Percentiles rank a stretch among this genome's conserved stretches.
These are phyloP conservation scores for Exophiala oligosperma DNA, from an alignment of 2,329 filamentous ascomycete species.

Conservation along the genomic window DNA sequence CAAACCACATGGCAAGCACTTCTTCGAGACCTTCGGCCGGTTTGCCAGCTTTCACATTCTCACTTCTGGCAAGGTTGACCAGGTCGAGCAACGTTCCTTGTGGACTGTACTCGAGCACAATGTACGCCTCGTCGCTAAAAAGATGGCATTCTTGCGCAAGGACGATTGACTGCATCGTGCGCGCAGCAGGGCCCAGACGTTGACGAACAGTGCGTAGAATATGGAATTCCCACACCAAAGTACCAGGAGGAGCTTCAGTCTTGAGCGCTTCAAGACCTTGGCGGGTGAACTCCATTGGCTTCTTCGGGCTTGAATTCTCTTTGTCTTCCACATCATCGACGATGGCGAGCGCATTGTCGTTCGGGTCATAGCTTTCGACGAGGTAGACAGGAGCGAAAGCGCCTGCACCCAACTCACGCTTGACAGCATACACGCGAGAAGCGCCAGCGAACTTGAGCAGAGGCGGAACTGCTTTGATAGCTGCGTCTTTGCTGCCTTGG, in stretches of 20 bases:
- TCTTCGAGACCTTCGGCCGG: conserved; percentile 70
- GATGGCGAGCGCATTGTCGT: conserved; percentile 45
- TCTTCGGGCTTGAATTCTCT: conserved; percentile 40
- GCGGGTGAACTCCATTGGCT: conserved; percentile 43
- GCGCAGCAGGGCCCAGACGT: conserved; percentile 64
- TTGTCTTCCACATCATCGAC: conserved; percentile 49
- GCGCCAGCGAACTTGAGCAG: conserved; percentile 67
- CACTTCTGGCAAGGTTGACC: conserved; percentile 79
- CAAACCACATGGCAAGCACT: conserved; percentile 89
- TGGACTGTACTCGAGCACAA: conserved; percentile 82
- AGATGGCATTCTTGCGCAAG: conserved; percentile 87
- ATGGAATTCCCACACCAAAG: conserved; percentile 79
- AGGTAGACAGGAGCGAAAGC: conserved; percentile 96
- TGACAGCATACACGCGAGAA: conserved; percentile 70
- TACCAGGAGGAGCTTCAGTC: conserved; percentile 82
- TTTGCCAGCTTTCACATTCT: conserved; percentile 53
- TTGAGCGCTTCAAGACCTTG: conserved; percentile 82
- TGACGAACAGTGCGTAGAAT: conserved; percentile 82
- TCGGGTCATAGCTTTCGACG: conserved; percentile 68
- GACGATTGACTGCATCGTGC: conserved; percentile 75
- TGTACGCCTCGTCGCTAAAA: conserved; percentile 84
- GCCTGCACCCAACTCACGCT: conserved; percentile 83
- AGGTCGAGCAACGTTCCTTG: conserved; percentile 95
- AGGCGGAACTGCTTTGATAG: conserved; percentile 60
- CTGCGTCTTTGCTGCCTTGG: conserved; percentile 55